Base-by-base conservation (phyloP, 2,329 filamentous ascomycete genomes). In the Claviceps humidiphila region DNA sequence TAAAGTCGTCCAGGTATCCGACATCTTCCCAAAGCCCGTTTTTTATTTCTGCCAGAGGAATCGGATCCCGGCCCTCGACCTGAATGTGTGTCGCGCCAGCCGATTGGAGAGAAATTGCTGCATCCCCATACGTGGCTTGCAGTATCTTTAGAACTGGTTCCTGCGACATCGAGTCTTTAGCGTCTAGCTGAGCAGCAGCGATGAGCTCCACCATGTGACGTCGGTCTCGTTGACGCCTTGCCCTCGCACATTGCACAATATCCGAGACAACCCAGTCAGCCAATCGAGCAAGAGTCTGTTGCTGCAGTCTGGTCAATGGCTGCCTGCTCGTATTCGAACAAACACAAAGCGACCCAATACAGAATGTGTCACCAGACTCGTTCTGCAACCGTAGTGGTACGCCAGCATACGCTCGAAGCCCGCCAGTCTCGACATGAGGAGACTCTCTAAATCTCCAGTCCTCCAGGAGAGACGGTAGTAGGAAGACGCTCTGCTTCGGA, bases 11-110 rank as follows among this genome's bases (percentile, higher is more conserved):
- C 8, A 73, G 64, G 11, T 64, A 61, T 6, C 64, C 64, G 5
- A 59, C 59, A 34, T 74, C 71, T 57, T 74, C 72, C 71, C 71
- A 74, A 0, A 74, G 44, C 0, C 70, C 68, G 5, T 69, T 61
- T 20, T 68, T 62, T 0, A 71, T 47, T 0, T 67, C 63, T 0
- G 56, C 52, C 5, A 61, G 54, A 0, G 55, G 43, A 16, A 73
- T 59, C 0, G 59, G 56, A 0, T 55, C 58, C 2, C 61, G 61
- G 0, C 63, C 59, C 11, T 62, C 57, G 3, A 68, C 50, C 2
- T 39, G 13, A 11, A 48, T 38, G 34, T 39, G 46, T 9, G 11
- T n/a, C 16, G 34, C 26, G 11, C 24, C 57, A 47, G 1, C 70
- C 57, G 0, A 39, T 9, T 48, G 34, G 11, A 48, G 46, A 11